These are phyloP conservation scores for Phytophthora constricta DNA, from an alignment of 352 stramenopile species.

Conservation along the genomic window DNA sequence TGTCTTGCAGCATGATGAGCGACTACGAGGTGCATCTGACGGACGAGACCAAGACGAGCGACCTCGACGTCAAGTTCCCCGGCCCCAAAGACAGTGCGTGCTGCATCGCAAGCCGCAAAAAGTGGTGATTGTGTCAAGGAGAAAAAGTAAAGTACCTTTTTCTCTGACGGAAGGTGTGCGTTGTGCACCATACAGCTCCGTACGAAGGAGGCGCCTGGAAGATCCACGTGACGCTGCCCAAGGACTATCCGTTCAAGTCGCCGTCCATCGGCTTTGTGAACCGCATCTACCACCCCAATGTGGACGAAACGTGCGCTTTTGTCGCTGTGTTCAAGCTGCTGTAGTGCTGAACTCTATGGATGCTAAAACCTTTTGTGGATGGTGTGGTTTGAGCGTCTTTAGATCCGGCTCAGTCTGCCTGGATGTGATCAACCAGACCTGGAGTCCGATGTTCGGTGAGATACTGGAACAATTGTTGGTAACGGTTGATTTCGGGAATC, in stretches of 20 bases:
- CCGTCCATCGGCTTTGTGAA: conserved; percentile 94
- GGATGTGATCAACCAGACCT: conserved; percentile 96
- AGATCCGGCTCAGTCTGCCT: conserved; percentile 93
- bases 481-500: not conserved
- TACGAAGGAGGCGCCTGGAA: conserved; percentile 94
- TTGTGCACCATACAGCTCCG: conserved; percentile 58
- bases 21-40: conserved; percentile 89
- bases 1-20: conserved; percentile 85
- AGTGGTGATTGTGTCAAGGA: no score
- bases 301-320: conserved; percentile 88
- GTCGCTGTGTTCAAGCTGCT: not conserved
- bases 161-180: conserved; percentile 12
- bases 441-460: conserved; percentile 94
- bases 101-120: no score
- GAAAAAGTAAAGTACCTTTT: not conserved
- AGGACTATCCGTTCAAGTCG: conserved; percentile 94
- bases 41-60: conserved; percentile 81
- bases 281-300: conserved; percentile 94
- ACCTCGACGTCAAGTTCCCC: conserved; percentile 89
- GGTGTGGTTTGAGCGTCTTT: not conserved
- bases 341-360: not conserved
- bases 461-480: not conserved
- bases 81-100: conserved; percentile 84
- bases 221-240: conserved; percentile 92
- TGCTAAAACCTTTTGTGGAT: conserved; percentile 9